phyloP scores from a whole-genome alignment of 768 basidiomycete genomes.

The Leucocoprinus sp. region DNA sequence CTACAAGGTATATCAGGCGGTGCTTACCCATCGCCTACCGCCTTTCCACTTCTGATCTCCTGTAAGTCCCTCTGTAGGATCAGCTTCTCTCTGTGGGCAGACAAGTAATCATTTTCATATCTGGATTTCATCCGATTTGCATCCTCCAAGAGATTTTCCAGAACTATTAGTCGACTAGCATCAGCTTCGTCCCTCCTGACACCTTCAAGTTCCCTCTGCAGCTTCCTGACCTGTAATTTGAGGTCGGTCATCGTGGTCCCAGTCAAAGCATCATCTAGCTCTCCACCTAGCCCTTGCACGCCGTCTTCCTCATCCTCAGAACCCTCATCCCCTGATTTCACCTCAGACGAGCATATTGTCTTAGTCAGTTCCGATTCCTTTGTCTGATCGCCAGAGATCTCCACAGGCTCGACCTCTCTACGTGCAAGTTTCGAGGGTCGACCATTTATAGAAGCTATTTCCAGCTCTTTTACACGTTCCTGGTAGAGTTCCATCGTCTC shows the following conservation, averaged over 20 bases:
- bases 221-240: constrained; percentile 76
- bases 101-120: constrained; percentile 83
- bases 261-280: constrained; percentile 78
- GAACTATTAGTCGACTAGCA: constrained; percentile 67
- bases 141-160: constrained; percentile 88
- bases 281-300: constrained; percentile 64
- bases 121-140: constrained; percentile 84
- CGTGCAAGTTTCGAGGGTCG: constrained; percentile 22
- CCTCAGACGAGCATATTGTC: background rate
- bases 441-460: constrained; percentile 45
- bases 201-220: constrained; percentile 74
- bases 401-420: constrained; percentile 15
- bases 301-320: constrained; percentile 28
- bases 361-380: background rate
- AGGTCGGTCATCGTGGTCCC: constrained; percentile 89
- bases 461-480: constrained; percentile 84
- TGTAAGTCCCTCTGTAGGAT: constrained; percentile 76
- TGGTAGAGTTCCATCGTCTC: constrained; percentile 87
- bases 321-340: constrained; percentile 24
- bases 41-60: constrained; percentile 83
- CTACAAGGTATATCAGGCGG: background rate
- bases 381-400: constrained; percentile 21
- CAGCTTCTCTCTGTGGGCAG: constrained; percentile 76
- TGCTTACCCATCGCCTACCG: constrained; percentile 70
- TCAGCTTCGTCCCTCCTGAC: constrained; percentile 70